These are phyloP conservation scores for Oropetium thomaeum DNA, from an alignment of 176 grass and related monocot species.

Conservation along the genomic window DNA sequence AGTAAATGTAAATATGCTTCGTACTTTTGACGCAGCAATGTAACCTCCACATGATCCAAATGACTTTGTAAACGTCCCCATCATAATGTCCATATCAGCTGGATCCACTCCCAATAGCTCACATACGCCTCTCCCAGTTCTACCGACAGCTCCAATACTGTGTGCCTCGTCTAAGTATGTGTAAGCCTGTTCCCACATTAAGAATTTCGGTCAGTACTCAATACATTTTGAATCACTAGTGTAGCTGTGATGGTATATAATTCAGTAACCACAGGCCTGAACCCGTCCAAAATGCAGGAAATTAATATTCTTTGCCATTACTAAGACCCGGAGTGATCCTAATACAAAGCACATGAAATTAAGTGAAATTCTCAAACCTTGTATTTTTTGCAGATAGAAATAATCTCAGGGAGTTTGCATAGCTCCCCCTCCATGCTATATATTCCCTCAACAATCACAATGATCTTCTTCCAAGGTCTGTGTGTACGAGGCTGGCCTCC, in stretches of 20 bases:
- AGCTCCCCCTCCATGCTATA: conserved; percentile 99
- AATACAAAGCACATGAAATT: conserved; percentile 15
- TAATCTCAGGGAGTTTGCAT: conserved; percentile 86
- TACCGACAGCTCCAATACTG: conserved; percentile 92
- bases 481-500: conserved; percentile 80
- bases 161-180: conserved; percentile 96
- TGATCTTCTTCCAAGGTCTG: conserved; percentile 95
- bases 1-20: conserved; percentile 13
- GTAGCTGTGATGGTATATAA: conserved; percentile 1
- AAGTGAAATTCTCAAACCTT: conserved; percentile 53
- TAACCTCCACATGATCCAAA: conserved; percentile 95
- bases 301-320: conserved; percentile 2
- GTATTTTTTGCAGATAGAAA: conserved; percentile 92
- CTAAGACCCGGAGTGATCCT: conserved; percentile 1
- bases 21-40: conserved; percentile 86
- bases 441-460: conserved; percentile 93
- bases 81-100: conserved; percentile 92
- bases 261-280: conserved; percentile 1
- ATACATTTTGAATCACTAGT: neutral
- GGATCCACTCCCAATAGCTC: conserved; percentile 89
- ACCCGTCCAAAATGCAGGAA: neutral
- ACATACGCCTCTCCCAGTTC: conserved; percentile 80
- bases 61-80: conserved; percentile 98
- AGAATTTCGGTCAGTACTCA: conserved; percentile 13
- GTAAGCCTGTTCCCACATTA: conserved; percentile 57